A percentile compares a stretch with the other conserved stretches of the same genome.
These are phyloP conservation scores for Mangifera indica DNA, from an alignment of 345 rosid species.

Conservation along the genomic window DNA sequence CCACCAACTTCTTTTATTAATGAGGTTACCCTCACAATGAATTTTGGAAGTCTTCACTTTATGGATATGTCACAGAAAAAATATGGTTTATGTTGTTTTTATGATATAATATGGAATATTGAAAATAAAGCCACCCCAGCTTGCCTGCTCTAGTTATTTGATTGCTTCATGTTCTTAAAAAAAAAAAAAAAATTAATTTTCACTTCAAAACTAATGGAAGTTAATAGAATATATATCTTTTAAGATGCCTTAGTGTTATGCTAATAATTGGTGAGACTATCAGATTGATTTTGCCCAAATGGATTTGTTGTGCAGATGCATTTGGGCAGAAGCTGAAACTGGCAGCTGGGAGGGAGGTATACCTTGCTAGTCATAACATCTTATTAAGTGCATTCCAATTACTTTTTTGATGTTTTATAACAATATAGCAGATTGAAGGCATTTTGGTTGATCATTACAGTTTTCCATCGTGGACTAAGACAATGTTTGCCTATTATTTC, in stretches of 20 bases:
- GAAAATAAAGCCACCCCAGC: neutral
- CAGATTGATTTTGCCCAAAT: neutral
- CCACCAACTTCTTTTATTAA: too few relatives aligned
- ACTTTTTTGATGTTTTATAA: neutral
- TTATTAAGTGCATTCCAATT: neutral
- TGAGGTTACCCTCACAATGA: neutral
- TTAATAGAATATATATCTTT: too few relatives aligned
- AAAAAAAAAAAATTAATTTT: neutral
- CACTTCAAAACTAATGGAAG: neutral
- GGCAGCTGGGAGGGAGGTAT: slow-evolving; percentile 69
- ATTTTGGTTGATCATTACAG: too few relatives aligned
- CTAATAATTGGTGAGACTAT: neutral
- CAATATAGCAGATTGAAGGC: neutral
- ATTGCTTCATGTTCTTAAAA: neutral
- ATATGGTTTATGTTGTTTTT: neutral
- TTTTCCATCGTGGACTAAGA: neutral
- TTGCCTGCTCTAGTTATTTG: neutral
- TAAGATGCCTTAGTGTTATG: neutral
- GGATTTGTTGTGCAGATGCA: slow-evolving; percentile 44
- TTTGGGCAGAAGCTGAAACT: slow-evolving; percentile 80
- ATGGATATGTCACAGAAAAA: neutral
- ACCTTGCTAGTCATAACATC: neutral
- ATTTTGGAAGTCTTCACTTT: neutral
- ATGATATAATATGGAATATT: neutral
- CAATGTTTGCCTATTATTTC: neutral